phyloP scores from a whole-genome alignment of 2,329 filamentous ascomycete genomes.

The Verticillium albo-atrum region DNA sequence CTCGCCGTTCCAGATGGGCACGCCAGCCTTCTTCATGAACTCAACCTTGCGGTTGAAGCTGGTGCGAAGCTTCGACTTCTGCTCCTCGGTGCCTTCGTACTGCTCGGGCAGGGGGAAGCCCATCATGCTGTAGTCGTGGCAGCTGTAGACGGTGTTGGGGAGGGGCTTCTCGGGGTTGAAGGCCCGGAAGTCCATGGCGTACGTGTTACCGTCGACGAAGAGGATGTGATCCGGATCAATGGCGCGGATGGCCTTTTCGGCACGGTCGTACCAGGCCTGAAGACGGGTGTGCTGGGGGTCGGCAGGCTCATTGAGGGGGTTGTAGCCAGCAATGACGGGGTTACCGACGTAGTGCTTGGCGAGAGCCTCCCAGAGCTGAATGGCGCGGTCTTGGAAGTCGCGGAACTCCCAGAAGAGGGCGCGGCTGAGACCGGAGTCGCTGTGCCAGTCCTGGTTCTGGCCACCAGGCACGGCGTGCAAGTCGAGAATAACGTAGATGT shows the following conservation, averaged over 20 bases:
- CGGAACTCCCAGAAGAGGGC: slow-evolving; percentile 42
- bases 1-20: slow-evolving; percentile 45
- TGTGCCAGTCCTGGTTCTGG: slow-evolving; percentile 45
- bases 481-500: slow-evolving; percentile 40
- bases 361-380: slow-evolving; percentile 38
- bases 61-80: slow-evolving; percentile 33
- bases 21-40: slow-evolving; percentile 34
- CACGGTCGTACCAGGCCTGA: slow-evolving; percentile 33
- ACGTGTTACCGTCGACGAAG: slow-evolving; percentile 49
- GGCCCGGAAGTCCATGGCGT: slow-evolving; percentile 44
- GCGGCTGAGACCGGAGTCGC: slow-evolving; percentile 28
- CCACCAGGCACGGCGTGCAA: slow-evolving; percentile 39
- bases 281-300: slow-evolving; percentile 26
- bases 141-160: slow-evolving; percentile 45
- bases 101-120: slow-evolving; percentile 39
- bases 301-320: slow-evolving; percentile 27
- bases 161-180: slow-evolving; percentile 33
- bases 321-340: slow-evolving; percentile 36
- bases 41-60: slow-evolving; percentile 37
- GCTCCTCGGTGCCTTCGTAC: slow-evolving; percentile 34
- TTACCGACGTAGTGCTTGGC: slow-evolving; percentile 37
- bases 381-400: slow-evolving; percentile 39
- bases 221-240: slow-evolving; percentile 44
- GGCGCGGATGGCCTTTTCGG: slow-evolving; percentile 32
- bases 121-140: slow-evolving; percentile 49